Base-by-base conservation (phyloP, 2,329 filamentous ascomycete species). In the Arthrobotrys entomopaga region DNA sequence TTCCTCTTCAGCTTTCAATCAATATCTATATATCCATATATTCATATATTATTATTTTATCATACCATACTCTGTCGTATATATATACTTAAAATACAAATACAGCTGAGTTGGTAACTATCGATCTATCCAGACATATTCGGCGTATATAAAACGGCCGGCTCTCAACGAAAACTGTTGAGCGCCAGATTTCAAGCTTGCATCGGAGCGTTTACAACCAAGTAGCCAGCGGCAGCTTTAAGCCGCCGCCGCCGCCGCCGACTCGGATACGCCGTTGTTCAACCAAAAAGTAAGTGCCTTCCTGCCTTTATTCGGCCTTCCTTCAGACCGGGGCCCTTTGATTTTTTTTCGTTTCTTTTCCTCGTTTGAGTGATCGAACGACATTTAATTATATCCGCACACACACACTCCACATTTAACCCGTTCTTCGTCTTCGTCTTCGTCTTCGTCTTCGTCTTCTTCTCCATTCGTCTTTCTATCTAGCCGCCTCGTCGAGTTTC, bases 81-180 rank as follows among this genome's bases (percentile, higher is more conserved):
- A 26, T 26, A 26, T 26, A 3, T 26, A 26, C 7, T 3, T 26
- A 26, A 26, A 26, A 26, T 26, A 26, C 7, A 26, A 26, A n/a
- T n/a, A n/a, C n/a, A n/a, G n/a, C n/a, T n/a, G n/a, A n/a, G n/a
- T n/a, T n/a, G n/a, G n/a, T 26, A 26, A 26, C 3, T 26, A 26
- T 26, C 7, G 3, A 26, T 26, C 24, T 26, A 26, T 7, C 24
- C 24, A 7, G 24, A 26, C 24, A 26, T 26, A 26, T 3, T 26
- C 3, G 24, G 24, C 24, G 24, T 26, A 26, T 26, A 26, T 26
- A 26, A 7, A 26, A 26, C 24, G 7, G 24, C 43, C 24, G 7
- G 24, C 43, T 57, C 56, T 64, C 26, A 54, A 19, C 46, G 48
- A 54, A 43, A 40, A 46, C 26, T 43, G 49, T 75, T 71, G 49